Base-by-base conservation (phyloP, 352 stramenopile species). In the Globisporangium takayamanum region DNA sequence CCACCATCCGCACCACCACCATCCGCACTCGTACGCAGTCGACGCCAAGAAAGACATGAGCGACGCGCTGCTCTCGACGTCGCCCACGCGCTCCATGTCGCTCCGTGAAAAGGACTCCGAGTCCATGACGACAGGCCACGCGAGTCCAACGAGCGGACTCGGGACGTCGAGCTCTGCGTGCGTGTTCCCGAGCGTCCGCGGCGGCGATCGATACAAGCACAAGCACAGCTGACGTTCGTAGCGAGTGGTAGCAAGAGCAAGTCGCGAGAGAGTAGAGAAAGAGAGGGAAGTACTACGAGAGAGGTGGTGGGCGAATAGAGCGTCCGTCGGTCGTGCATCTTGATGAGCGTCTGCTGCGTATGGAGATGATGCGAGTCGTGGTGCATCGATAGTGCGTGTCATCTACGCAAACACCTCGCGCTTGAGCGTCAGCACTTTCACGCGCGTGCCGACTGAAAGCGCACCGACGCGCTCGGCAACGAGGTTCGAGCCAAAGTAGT, bases 401-500 rank as follows among this genome's bases (percentile, higher is more conserved):
- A 5, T 10, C 30, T 54, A 91, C 8, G 78, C 76, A 48, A 75
- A 74, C 1, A 91, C 42, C 18, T 78, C 69, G 5, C 53, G 66
- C 67, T 91, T 91, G 15, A 87, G 68, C 36, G 80, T 90, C 12
- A 93, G 67, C 11, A 93, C 70, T 39, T 88, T 82, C 10, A 86
- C 76, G 5, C 56, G 49, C 3, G 71, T 72, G 12, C 80, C 83
- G 37, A 89, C 54, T 3, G 63, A 57, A 53, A 93, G 52, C 2
- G 42, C 44, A 12, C 68, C 69, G 15, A 60, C 22, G 7, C 61
- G 52, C 51, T 90, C 78, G 1, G 77, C 64, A 4, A 93, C 68
- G 39, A 91, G 62, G 55, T 93, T 93, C 3, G 84, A 89, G 2
- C 84, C 84, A 55, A 93, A 93, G 69, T 90, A 93, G 46, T 76